Evolutionary conservation across 2,329 filamentous ascomycete species (phyloP).

Genomic region (Microsporum ferrugineum): DNA sequence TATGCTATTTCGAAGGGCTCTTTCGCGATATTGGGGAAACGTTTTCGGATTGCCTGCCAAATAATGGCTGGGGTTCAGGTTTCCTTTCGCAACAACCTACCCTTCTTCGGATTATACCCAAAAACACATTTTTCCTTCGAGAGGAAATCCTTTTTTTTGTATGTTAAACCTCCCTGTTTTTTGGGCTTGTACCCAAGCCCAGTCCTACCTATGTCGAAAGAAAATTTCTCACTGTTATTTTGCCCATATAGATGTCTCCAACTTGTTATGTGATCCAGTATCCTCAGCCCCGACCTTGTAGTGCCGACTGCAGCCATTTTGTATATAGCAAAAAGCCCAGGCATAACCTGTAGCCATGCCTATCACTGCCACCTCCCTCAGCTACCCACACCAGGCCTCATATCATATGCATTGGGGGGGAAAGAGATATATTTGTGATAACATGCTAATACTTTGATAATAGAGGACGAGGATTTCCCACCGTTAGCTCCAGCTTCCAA

Average conservation of each 20-base stretch:
- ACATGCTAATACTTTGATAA: conserved; percentile 20
- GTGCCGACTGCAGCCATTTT: conserved; percentile 10
- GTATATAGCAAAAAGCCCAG: conserved; percentile 9
- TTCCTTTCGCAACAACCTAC: conserved; percentile 25
- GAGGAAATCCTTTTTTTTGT: conserved; percentile 29
- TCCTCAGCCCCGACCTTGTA: conserved; percentile 17
- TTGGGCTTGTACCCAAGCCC: conserved; percentile 29
- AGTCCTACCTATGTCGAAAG: conserved; percentile 29
- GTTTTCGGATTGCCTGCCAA: conserved; percentile 20
- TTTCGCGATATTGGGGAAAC: conserved; percentile 21
- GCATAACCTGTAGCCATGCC: conserved; percentile 14
- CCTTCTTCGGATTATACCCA: conserved; percentile 20
- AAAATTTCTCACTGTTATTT: conserved; percentile 36
- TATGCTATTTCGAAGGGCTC: conserved; percentile 23
- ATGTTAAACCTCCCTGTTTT: conserved; percentile 40
- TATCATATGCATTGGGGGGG: background rate
- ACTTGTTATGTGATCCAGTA: conserved; percentile 11
- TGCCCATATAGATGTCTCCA: conserved; percentile 31
- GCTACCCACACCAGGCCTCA: background rate
- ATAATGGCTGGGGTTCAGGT: conserved; percentile 20
- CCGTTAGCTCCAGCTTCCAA: conserved; percentile 30
- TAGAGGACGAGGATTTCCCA: conserved; percentile 38
- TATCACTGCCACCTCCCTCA: background rate
- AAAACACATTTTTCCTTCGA: conserved; percentile 22
- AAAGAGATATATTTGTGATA: background rate